These are phyloP conservation scores for Inosperma sp. DNA, from an alignment of 768 basidiomycete genomes.

Conservation along the genomic window DNA sequence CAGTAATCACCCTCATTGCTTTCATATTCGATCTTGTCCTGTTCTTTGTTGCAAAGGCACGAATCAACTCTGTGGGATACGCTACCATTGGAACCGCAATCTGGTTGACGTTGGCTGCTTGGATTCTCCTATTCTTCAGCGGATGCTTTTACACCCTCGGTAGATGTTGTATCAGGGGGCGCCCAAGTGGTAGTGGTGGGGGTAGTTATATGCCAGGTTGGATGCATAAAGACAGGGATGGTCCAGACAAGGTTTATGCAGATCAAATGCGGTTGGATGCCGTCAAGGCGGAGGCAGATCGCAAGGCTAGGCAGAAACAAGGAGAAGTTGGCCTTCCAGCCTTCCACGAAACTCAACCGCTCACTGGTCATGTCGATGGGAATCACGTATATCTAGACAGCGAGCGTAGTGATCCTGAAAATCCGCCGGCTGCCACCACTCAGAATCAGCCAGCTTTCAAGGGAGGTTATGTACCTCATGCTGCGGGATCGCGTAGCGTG, in stretches of 20 bases:
- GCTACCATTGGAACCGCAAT: conserved; percentile 84
- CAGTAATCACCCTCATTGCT: conserved; percentile 72
- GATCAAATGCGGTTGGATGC: conserved; percentile 79
- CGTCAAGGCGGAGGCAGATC: conserved; percentile 80
- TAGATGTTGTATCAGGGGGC: conserved; percentile 72
- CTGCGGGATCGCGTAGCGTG: conserved; percentile 62
- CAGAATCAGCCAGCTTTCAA: conserved; percentile 33
- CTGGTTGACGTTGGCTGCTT: conserved; percentile 88
- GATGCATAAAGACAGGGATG: conserved; percentile 31
- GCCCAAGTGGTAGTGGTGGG: conserved; percentile 31
- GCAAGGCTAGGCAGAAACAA: conserved; percentile 62
- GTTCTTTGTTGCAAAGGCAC: conserved; percentile 84
- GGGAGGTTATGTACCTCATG: conserved; percentile 63
- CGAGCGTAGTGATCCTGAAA: conserved; percentile 28
- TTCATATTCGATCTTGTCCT: conserved; percentile 91
- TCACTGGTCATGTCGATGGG: conserved; percentile 55
- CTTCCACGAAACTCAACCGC: conserved; percentile 70
- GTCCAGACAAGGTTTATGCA: conserved; percentile 36
- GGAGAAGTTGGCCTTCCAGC: conserved; percentile 68
- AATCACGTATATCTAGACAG: conserved; percentile 57
- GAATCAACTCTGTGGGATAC: conserved; percentile 74
- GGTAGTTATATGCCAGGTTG: conserved; percentile 30
- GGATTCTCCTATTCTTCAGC: conserved; percentile 82
- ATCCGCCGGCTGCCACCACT: conserved; percentile 23
- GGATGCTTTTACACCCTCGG: conserved; percentile 86